phyloP scores from a whole-genome alignment of 805 yeast genomes.

The Soucietia sequanensis region DNA sequence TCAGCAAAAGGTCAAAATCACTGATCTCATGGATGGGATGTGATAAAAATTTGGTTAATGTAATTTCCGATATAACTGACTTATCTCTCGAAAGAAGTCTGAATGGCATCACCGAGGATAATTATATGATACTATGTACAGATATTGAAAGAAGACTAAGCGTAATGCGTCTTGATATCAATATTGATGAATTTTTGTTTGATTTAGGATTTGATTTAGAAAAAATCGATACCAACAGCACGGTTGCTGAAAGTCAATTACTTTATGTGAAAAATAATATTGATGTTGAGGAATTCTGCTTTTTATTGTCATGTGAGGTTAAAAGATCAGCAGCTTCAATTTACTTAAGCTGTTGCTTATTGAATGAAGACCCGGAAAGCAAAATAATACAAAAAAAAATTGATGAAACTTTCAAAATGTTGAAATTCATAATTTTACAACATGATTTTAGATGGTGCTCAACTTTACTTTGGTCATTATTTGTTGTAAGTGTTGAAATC shows the following conservation, averaged over 20 bases:
- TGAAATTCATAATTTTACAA: conserved; percentile 24
- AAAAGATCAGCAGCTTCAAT: conserved; percentile 21
- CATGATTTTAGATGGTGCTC: conserved; percentile 28
- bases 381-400: conserved; percentile 13
- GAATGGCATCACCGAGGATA: conserved; percentile 10
- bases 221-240: not conserved
- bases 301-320: conserved; percentile 25
- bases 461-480: conserved; percentile 30
- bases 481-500: conserved; percentile 25
- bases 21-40: conserved; percentile 33
- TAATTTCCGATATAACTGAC: conserved; percentile 31
- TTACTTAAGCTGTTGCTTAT: conserved; percentile 26
- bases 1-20: conserved; percentile 5
- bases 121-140: conserved; percentile 12
- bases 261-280: not conserved
- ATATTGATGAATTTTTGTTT: conserved; percentile 10
- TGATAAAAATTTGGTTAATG: conserved; percentile 19
- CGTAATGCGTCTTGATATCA: conserved; percentile 8
- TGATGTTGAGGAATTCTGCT: conserved; percentile 21
- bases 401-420: conserved; percentile 12
- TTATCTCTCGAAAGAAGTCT: conserved; percentile 25
- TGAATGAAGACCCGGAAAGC: conserved; percentile 24
- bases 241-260: not conserved
- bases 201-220: conserved; percentile 1
- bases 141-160: conserved; percentile 15